Base-by-base conservation (phyloP, 768 basidiomycete species). In the Russula griseocarnosa region DNA sequence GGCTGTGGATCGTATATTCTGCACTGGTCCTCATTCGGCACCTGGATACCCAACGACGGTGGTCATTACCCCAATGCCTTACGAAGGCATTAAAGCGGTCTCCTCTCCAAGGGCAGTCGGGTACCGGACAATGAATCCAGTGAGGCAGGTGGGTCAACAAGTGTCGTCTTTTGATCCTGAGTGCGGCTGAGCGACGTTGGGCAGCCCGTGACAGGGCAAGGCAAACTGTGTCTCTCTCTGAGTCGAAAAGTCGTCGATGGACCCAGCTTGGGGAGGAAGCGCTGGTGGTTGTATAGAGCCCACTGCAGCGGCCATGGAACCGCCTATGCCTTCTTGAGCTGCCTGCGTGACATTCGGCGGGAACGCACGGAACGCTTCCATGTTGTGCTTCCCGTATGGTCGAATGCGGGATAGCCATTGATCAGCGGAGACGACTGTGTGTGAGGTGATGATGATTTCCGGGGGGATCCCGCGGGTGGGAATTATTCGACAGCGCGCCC, bases 61-160 rank as follows among this genome's bases (percentile, higher is more conserved):
- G 64, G 0, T 18, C 34, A 1, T 2, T 5, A 7, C 5, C 5
- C 24, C 26, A n/a, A 24, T 65, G 64, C 10, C 20, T 52, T 9
- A 5, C 9, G 5, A 65, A 28, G 5, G 4, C 36, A 51, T 56
- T 26, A 10, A 2, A 4, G 10, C 55, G 59, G 14, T 61, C 42
- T 1, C 63, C 63, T 24, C 54, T 65, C 59, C 59, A 65, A 1
- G 20, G 7, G 34, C 64, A 65, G 18, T 26, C 32, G 10, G 14
- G 32, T 8, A n/a, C 9, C 30, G 46, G 20, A 16, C 59, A 65
- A 7, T 10, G 24, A 8, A 65, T 24, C 47, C 24, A 61, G 1
- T 38, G 38, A 0, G 64, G 60, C 5, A 61, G 40, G n/a, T 65
- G 60, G 1, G 22, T 9, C 5, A 13, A 1, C 3, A 65, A 1